A percentile compares a stretch with the other conserved stretches of the same genome.
Conservation (phyloP, 768 basidiomycete genomes). For the Candolleomyces eurysporus region DNA sequence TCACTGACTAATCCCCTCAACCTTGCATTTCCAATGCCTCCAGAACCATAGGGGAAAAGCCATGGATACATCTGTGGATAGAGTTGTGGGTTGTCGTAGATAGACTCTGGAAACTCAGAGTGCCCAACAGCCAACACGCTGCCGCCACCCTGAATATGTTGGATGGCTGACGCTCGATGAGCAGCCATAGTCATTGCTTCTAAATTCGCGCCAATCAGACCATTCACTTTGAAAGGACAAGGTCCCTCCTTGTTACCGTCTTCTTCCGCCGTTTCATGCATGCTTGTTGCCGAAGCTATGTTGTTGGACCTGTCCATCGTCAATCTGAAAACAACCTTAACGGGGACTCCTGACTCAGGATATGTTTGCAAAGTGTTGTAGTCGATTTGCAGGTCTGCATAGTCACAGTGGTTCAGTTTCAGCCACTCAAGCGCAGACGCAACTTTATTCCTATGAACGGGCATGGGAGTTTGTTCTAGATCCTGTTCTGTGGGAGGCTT, state of each 20-base stretch:
- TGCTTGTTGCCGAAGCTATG: neutral
- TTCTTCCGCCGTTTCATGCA: neutral
- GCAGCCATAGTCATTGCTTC: slow-evolving; percentile 14
- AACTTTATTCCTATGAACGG: slow-evolving; percentile 21
- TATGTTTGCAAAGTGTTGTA: slow-evolving; percentile 14
- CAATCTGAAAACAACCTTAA: neutral
- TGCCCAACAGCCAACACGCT: slow-evolving; percentile 29
- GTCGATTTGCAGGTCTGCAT: slow-evolving; percentile 21
- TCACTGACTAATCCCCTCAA: neutral
- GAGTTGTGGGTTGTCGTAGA: slow-evolving; percentile 31
- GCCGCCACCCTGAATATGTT: slow-evolving; percentile 24
- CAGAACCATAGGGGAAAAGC: slow-evolving; percentile 40
- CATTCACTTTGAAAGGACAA: slow-evolving; percentile 37
- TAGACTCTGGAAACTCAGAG: slow-evolving; percentile 20
- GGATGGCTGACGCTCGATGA: slow-evolving; percentile 21
- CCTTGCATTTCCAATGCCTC: slow-evolving; percentile 26
- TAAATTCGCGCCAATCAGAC: slow-evolving; percentile 26
- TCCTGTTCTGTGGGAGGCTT: slow-evolving; percentile 13
- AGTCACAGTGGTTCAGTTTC: slow-evolving; percentile 24
- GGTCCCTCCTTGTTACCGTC: neutral
- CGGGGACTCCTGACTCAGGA: neutral
- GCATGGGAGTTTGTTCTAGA: slow-evolving; percentile 18
- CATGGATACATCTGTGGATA: slow-evolving; percentile 40
- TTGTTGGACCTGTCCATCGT: neutral
- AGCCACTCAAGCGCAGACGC: slow-evolving; percentile 23